Conservation (phyloP, 75 land plant species). For the Chamaecyparis obtusa region DNA sequence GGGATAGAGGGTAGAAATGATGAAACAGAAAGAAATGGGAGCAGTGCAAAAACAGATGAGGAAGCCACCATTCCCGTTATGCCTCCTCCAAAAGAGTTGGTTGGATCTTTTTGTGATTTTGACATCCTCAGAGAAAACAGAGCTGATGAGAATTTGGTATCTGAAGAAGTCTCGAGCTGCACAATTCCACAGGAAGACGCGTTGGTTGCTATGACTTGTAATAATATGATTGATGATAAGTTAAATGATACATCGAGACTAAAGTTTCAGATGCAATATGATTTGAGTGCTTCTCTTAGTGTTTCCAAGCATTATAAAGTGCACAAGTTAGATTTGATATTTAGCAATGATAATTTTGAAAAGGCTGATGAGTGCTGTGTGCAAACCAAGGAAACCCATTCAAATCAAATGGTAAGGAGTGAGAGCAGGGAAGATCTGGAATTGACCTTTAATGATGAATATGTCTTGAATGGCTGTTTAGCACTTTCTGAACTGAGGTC, state of each 20-base stretch:
- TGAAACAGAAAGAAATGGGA: neutral
- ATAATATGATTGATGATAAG: neutral
- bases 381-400: neutral
- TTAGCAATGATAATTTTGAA: too few relatives aligned
- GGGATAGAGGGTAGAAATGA: neutral
- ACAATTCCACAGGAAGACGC: neutral
- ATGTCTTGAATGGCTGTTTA: conserved; percentile 9
- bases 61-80: neutral
- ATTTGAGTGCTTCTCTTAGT: neutral
- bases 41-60: neutral
- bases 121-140: neutral
- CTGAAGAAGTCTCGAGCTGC: neutral
- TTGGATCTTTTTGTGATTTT: conserved; percentile 3
- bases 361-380: neutral
- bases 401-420: neutral
- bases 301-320: neutral
- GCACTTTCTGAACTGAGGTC: conserved; percentile 4
- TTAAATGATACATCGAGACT: neutral
- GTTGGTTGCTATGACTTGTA: neutral
- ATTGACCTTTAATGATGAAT: conserved; percentile 12
- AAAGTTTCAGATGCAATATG: neutral
- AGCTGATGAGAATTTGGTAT: neutral
- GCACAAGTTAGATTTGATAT: neutral
- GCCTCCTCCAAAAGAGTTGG: neutral
- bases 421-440: conserved; percentile 4